phyloP scores from a whole-genome alignment of 208 protist species.

The Leishmania guyanensis region DNA sequence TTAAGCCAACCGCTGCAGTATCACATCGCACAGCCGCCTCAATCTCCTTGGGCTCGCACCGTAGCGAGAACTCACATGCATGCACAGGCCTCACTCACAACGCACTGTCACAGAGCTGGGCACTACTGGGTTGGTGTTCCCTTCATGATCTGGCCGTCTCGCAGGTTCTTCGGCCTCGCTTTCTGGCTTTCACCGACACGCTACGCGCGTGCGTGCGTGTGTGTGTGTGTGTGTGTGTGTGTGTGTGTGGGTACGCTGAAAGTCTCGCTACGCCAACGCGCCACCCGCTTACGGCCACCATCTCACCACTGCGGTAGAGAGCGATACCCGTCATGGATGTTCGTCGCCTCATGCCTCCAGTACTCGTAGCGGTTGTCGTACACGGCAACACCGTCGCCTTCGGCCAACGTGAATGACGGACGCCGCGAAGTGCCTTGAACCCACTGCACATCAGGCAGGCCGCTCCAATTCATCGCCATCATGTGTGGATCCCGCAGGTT shows the following conservation, averaged over 20 bases:
- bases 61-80: neutral
- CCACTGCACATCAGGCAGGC: slow-evolving; percentile 2
- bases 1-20: no score
- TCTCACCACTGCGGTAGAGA: neutral
- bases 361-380: slow-evolving; percentile 8
- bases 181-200: no score
- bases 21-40: neutral
- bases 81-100: no score
- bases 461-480: neutral
- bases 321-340: slow-evolving; percentile 1
- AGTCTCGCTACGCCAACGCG: neutral
- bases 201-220: no score
- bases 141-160: no score
- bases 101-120: neutral
- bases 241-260: no score
- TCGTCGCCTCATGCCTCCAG: neutral
- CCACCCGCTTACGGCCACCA: neutral
- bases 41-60: neutral
- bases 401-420: neutral
- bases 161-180: no score
- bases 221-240: no score
- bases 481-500: neutral
- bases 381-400: slow-evolving; percentile 4
- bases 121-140: no score
- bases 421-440: neutral